Conservation (phyloP, 2,329 filamentous ascomycete species). For the Curvularia hawaiiensis region DNA sequence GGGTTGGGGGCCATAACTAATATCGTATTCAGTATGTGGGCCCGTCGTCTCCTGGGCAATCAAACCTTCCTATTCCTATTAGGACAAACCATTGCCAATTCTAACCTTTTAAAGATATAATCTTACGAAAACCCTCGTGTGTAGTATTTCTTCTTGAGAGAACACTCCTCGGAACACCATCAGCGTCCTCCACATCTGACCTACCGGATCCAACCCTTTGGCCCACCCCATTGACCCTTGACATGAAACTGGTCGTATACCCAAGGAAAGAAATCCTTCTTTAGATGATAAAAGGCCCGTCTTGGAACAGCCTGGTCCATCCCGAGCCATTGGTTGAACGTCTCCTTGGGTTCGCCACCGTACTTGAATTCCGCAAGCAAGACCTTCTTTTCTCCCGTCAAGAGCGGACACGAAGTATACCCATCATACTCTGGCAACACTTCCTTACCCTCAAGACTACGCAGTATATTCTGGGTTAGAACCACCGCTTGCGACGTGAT, state of each 20-base stretch:
- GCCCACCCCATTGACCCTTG: constrained; percentile 66
- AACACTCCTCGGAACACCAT: not conserved
- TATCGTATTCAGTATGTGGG: not conserved
- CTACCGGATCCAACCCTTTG: constrained; percentile 54
- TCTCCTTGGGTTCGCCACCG: constrained; percentile 66
- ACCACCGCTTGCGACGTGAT: constrained; percentile 47
- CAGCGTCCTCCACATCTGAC: not conserved
- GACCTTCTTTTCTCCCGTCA: constrained; percentile 63
- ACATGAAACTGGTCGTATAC: constrained; percentile 66
- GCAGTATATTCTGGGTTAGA: constrained; percentile 39
- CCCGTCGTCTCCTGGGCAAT: not conserved
- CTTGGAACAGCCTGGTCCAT: constrained; percentile 63
- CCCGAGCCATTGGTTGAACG: constrained; percentile 59
- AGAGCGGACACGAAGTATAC: constrained; percentile 48
- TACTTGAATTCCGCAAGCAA: constrained; percentile 70
- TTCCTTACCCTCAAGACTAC: constrained; percentile 21
- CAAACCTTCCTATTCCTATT: not conserved
- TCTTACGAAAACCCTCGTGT: not conserved
- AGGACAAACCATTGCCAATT: not conserved
- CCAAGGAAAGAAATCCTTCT: constrained; percentile 72
- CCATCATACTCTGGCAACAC: constrained; percentile 45
- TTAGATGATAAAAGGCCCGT: constrained; percentile 64
- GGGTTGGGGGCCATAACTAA: not conserved
- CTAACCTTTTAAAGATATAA: not conserved
- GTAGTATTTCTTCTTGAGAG: not conserved